Conservation (phyloP, 192 early-diverging fungal genomes). For the Linnemannia zychae region DNA sequence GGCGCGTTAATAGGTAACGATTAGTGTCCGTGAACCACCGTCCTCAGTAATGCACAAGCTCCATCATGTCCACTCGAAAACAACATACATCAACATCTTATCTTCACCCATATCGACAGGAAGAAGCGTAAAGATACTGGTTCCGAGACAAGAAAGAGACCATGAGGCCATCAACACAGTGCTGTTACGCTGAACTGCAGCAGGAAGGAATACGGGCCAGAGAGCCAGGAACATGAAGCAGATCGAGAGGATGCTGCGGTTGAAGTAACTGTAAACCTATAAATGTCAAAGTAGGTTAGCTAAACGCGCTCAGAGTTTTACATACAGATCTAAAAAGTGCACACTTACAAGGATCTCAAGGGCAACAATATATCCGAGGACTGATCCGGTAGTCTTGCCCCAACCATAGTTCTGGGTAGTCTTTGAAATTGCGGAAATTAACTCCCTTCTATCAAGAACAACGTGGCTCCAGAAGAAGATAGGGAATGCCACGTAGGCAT, state of each 20-base stretch:
- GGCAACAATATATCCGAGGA: conserved; percentile 69
- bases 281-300: neutral
- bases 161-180: conserved; percentile 69
- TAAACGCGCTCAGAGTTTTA: neutral
- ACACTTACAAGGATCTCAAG: conserved; percentile 84
- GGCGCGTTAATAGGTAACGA: too few relatives aligned
- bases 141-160: conserved; percentile 74
- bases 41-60: neutral
- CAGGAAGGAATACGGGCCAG: conserved; percentile 76
- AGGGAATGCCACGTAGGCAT: conserved; percentile 89
- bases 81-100: conserved; percentile 72
- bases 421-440: conserved; percentile 34
- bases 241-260: conserved; percentile 74
- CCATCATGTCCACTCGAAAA: neutral
- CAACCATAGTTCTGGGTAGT: conserved; percentile 31
- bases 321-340: neutral
- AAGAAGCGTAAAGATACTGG: conserved; percentile 89
- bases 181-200: conserved; percentile 61
- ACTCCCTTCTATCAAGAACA: conserved; percentile 50
- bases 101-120: conserved; percentile 90
- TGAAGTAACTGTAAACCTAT: conserved; percentile 91
- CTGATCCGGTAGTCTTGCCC: conserved; percentile 49
- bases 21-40: too few relatives aligned
- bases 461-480: conserved; percentile 87
- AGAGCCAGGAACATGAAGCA: conserved; percentile 75